Evolutionary conservation across 1,139 yeast genomes (phyloP).

Genomic region (Pichiaceae sp.): DNA sequence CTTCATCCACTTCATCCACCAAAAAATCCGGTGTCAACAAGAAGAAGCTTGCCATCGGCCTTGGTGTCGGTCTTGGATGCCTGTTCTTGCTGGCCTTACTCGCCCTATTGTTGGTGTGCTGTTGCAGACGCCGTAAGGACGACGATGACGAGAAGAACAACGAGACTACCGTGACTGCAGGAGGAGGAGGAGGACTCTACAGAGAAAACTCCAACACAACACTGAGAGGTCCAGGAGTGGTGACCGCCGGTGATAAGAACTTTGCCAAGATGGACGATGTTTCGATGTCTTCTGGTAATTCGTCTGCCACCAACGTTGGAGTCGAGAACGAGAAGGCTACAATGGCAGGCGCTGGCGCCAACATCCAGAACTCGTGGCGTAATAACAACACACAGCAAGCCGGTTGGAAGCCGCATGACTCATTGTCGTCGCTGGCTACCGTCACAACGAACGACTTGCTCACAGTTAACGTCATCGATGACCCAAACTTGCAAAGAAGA

Average conservation of each 20-base stretch:
- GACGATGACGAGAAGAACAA: conserved; percentile 20
- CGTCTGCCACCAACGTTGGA: conserved; percentile 12
- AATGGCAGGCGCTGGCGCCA: conserved; percentile 1
- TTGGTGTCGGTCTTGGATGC: conserved; percentile 63
- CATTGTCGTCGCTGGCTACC: conserved; percentile 69
- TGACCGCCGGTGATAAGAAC: conserved; percentile 39
- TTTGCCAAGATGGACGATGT: conserved; percentile 37
- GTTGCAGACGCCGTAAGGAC: conserved; percentile 45
- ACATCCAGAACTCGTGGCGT: conserved; percentile 65
- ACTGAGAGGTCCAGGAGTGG: conserved; percentile 17
- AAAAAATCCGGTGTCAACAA: conserved; percentile 17
- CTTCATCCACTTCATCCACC: conserved; percentile 14
- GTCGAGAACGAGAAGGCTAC: conserved; percentile 10
- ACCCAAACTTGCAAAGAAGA: conserved; percentile 31
- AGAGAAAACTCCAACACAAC: conserved; percentile 12
- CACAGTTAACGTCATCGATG: conserved; percentile 70
- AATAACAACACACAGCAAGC: conserved; percentile 26
- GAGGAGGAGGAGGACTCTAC: conserved; percentile 14
- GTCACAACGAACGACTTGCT: conserved; percentile 80
- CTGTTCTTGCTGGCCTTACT: conserved; percentile 49
- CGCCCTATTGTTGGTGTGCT: conserved; percentile 43
- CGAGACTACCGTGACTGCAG: conserved; percentile 24
- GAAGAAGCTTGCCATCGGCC: conserved; percentile 64
- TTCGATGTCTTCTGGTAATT: conserved; percentile 19
- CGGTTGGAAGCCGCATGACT: conserved; percentile 43